A percentile compares a stretch with the other conserved stretches of the same genome.
These are phyloP conservation scores for Lipomyces sp. DNA, from an alignment of 805 yeast genomes.

Conservation along the genomic window DNA sequence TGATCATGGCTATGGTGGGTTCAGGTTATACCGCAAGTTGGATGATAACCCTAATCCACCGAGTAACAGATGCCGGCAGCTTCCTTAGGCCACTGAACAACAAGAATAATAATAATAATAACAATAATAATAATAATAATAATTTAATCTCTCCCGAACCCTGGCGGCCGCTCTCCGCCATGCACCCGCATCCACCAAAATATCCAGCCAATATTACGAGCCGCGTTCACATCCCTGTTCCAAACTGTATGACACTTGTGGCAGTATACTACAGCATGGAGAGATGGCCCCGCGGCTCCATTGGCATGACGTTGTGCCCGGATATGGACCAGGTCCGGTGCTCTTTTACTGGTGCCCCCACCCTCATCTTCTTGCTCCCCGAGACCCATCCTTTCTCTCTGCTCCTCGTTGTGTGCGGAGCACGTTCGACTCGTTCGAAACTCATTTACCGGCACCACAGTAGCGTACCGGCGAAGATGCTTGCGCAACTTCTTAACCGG, in stretches of 20 bases:
- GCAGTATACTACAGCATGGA: not conserved
- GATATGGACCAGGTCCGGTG: not conserved
- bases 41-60: no score
- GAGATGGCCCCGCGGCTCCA: not conserved
- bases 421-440: not conserved
- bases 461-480: not conserved
- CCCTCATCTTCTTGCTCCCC: not conserved
- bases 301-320: not conserved
- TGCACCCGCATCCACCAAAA: not conserved
- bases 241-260: constrained; percentile 1
- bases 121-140: no score
- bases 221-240: not conserved
- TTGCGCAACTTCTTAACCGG: no score
- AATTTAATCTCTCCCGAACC: no score
- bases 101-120: no score
- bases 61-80: no score
- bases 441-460: not conserved
- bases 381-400: not conserved
- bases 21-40: not conserved
- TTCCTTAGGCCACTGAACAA: no score
- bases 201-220: not conserved
- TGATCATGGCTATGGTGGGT: not conserved
- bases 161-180: not conserved
- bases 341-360: not conserved
- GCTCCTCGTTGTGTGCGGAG: not conserved